Evolutionary conservation across 2,329 filamentous ascomycete species (phyloP), one percentile per base, ranked within the genome.

Genomic region (Bimuria novae-zelandiae): DNA sequence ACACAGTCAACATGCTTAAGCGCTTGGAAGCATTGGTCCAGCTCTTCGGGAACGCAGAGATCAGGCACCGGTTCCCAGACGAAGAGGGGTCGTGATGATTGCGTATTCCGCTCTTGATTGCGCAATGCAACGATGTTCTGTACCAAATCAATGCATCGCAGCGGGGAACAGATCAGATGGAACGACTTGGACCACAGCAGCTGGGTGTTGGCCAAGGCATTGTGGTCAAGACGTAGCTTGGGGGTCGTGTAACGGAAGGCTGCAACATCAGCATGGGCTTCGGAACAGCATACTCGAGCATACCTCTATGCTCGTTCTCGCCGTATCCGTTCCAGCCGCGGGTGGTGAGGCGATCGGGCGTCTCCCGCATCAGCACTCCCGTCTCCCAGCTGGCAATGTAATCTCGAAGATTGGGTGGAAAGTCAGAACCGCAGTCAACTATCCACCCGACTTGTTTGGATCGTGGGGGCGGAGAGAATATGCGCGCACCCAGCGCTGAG

Each of bases 21-120:
- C 5, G 84, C 83, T 51, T 77, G 71, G 17, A 81, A 70, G 51
- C 84, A 83, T 17, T 78, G 80, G 0, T 77, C 68, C 17, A 83
- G 71, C 56, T 87, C 80, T 29, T 86, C 84, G 0, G 90, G 86
- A 0, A 83, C 87, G 72, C 92, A 97, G 1, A 90, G 81, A 73
- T 97, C 91, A 1, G 94, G 94, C 1, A 97, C 89, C 0, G 94
- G 94, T 71, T 99, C 94, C 93, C 93, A 99, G 47, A 97, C 84
- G 70, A 97, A 90, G 6, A 92, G 75, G 1, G 92, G 89, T 42
- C 77, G 65, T 60, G 79, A 79, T 10, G 55, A 54, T 30, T 49
- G 52, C 21, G 50, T 21, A 8, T 45, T 32, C 14, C 55, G 64
- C 29, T 77, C 57, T 37, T 69, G 65, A 29, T 73, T 63, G 43